Evolutionary conservation across 768 basidiomycete species (phyloP), one percentile per base, ranked within the genome.

Genomic region (Crucibulum laeve): DNA sequence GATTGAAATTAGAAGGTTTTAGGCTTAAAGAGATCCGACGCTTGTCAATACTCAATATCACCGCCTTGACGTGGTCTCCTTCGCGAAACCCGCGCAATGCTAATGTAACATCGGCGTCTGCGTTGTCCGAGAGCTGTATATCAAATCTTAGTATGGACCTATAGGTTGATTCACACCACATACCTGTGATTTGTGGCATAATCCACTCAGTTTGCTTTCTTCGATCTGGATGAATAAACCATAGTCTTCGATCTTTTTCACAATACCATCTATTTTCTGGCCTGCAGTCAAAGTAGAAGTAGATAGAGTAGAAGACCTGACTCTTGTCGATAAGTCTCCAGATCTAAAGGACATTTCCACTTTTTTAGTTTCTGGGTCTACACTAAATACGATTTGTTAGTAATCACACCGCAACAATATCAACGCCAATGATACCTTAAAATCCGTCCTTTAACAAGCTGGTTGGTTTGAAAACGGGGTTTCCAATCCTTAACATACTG

Each of bases 401-500:
- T 17, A 33, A 33, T 26, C 42, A 17, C 24, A 21, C 40, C 15
- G 21, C 17, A 26, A 13, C 13, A 14, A 28, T 18, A 42, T 17
- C 10, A 11, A 32, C 18, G 25, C 26, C 30, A 42, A 36, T 53
- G 66, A n/a, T 54, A 91, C 88, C 77, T 84, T 28, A 89, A 63
- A 55, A 98, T 79, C 40, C 88, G 80, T 38, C 94, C 95, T 50
- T 82, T 86, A 10, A 96, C 91, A 2, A 97, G 60, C 54, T 97
- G 91, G 53, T 89, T 83, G 30, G 75, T 65, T 48, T 76, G 65
- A 62, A 97, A 97, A 17, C 74, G 78, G 21, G 74, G 69, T 65
- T 94, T 87, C 95, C 95, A 99, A 30, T 97, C 94, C 64, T 97
- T 96, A 55, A 97, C 79, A 63, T 79, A 98, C 91, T 96, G 24